Evolutionary conservation across 208 protist genomes (phyloP), one percentile per base, ranked within the genome.

Genomic region (Crithidia thermophila): DNA sequence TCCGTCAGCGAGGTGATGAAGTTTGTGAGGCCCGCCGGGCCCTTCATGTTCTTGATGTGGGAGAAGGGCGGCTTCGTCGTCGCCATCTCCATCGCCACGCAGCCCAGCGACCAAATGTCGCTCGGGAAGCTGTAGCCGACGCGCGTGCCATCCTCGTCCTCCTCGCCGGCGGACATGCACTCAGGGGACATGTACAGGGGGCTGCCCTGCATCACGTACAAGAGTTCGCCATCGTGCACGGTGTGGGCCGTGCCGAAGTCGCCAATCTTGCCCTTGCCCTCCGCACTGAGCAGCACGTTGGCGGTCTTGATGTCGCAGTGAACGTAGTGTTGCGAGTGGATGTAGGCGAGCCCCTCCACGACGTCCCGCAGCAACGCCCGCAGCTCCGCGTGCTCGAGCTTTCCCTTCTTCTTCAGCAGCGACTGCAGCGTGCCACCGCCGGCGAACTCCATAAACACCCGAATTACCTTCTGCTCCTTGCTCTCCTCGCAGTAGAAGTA

Each of bases 261-360:
- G 25, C 89, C 94, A 50, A 98, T 95, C 74, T 97, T 97, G 51
- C 79, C 81, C 40, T 76, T 82, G 31, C 85, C 90, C 7, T 95
- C 85, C 27, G 49, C 47, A 20, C 79, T 85, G 16, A 98, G 72
- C 53, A 98, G 86, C 16, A 97, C 77, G 75, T 98, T 98, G 25
- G 88, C 89, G 0, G 93, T 94, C 75, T 98, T 98, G 58, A 98
- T 87, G 72, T 98, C 95, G 61, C 92, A 60, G 66, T 98, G 95
- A 5, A 97, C 89, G 78, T 95, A 91, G 52, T 85, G 52, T 67
- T 94, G 84, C 7, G 85, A 69, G 79, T 98, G 95, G 53, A 98
- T 92, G 83, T 97, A 98, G 14, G 87, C 87, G 13, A 98, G 77
- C 9, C 91, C 93, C 40, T 87, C 77, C 51, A 89, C 81, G 21